Evolutionary conservation across 2,329 filamentous ascomycete species (phyloP).

Genomic region (Ophiostoma fasciatum): DNA sequence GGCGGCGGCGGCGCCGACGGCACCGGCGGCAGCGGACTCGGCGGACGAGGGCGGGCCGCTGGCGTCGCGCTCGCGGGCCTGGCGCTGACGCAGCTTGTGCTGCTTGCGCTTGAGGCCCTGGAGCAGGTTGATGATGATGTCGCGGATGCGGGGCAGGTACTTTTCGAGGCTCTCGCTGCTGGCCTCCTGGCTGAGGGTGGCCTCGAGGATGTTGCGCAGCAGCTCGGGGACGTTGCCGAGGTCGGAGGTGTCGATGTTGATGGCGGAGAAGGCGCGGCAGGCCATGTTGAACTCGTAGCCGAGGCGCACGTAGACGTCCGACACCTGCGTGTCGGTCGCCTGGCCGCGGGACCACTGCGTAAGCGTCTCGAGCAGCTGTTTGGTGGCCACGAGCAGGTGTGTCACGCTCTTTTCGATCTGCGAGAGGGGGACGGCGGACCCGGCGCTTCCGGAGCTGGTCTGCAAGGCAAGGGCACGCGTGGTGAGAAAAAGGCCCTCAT

Average conservation of each 20-base stretch:
- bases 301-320: slow-evolving; percentile 91
- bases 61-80: slow-evolving; percentile 42
- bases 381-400: slow-evolving; percentile 91
- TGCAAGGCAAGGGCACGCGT: neutral
- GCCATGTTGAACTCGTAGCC: slow-evolving; percentile 99
- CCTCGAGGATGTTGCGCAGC: slow-evolving; percentile 78
- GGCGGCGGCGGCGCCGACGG: no score
- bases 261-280: slow-evolving; percentile 88
- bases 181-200: slow-evolving; percentile 91
- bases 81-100: slow-evolving; percentile 60
- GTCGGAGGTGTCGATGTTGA: slow-evolving; percentile 89
- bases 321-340: slow-evolving; percentile 87
- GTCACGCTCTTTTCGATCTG: slow-evolving; percentile 99
- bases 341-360: slow-evolving; percentile 93
- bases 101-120: slow-evolving; percentile 97
- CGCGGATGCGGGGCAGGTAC: slow-evolving; percentile 84
- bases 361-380: slow-evolving; percentile 90
- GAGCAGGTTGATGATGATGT: slow-evolving; percentile 95
- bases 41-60: slow-evolving; percentile 36
- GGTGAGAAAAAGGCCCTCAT: no score
- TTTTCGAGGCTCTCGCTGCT: slow-evolving; percentile 86
- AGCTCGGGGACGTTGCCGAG: slow-evolving; percentile 90
- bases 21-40: no score
- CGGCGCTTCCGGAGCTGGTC: slow-evolving; percentile 24
- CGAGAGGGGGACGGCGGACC: slow-evolving; percentile 50